Base-by-base conservation (phyloP, 257 asterid genomes). In the Coffea canephora region DNA sequence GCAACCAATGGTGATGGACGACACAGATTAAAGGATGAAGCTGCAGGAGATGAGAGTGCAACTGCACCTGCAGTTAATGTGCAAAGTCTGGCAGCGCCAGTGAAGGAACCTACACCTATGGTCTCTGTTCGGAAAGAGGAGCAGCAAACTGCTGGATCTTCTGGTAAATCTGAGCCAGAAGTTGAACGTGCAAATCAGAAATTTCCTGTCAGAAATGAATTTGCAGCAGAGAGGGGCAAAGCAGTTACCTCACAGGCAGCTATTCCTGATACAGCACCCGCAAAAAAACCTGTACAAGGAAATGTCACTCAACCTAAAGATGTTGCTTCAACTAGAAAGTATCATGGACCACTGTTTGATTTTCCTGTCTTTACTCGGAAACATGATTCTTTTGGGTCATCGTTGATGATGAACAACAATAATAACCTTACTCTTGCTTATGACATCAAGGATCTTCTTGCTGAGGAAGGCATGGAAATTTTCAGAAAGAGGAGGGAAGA, bases 331-430 rank as follows among this genome's bases (percentile, higher is more conserved):
- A 83, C 89, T 50, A 89, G 97, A 83, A 96, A 96, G 85, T 96
- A 96, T 87, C 98, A 96, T 16, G 99, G 99, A 52, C 99, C 99
- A 77, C 84, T 96, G 80, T 96, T 94, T 79, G 99, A 96, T 89
- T 96, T 96, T 83, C 98, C 98, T 11, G 94, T 88, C 77, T 96
- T 96, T 87, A 96, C 97, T 72, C 89, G 99, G 82, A 94, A 96
- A 86, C 94, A 92, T 66, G 98, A 94, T 71, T 84, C 90, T 76
- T 93, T 91, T 84, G 97, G 99, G 68, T 82, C 98, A 34, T 84
- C 97, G 69, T 81, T 89, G 95, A 88, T 84, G 84, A 77, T 89
- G 91, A 94, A 91, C 90, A 89, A 75, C 85, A 91, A 86, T 69
- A 90, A 86, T 82, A 92, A 89, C 88, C 84, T 94, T 83, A 83